Percentiles rank a stretch among this genome's conserved stretches.
phyloP scores from a whole-genome alignment of 768 basidiomycete species.

The Mycena polygramma region DNA sequence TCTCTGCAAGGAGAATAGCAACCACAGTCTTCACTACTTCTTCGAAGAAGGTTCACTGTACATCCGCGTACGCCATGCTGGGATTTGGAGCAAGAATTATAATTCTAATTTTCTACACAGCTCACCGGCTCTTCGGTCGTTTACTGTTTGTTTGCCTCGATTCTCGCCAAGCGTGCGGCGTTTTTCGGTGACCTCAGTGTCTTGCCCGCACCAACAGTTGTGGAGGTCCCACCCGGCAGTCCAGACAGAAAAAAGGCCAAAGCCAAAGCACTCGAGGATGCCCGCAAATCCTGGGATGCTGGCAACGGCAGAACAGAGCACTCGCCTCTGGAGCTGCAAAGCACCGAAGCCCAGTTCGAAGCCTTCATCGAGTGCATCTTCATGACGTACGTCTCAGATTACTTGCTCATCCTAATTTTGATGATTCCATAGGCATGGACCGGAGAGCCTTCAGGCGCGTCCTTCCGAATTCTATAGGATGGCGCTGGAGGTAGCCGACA shows the following conservation, averaged over 20 bases:
- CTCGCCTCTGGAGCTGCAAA: slow-evolving; percentile 1
- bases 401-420: background rate
- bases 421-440: background rate
- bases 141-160: background rate
- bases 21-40: background rate
- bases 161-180: background rate
- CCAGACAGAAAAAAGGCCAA: background rate
- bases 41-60: background rate
- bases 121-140: background rate
- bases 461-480: background rate
- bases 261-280: background rate
- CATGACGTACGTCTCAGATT: too few relatives aligned
- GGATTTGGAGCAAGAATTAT: background rate
- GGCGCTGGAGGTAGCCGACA: background rate
- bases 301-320: background rate
- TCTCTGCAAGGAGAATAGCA: background rate
- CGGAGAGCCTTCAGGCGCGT: background rate
- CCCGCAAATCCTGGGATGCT: too few relatives aligned
- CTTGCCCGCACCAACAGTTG: background rate
- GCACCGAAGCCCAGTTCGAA: background rate
- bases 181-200: background rate
- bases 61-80: background rate
- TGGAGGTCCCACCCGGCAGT: too few relatives aligned
- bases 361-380: slow-evolving; percentile 1
- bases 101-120: too few relatives aligned